Percentiles rank a stretch among this genome's conserved stretches.
Evolutionary conservation across 164 flowering plant genomes (phyloP).

Genomic region (Hamamelis virginiana): DNA sequence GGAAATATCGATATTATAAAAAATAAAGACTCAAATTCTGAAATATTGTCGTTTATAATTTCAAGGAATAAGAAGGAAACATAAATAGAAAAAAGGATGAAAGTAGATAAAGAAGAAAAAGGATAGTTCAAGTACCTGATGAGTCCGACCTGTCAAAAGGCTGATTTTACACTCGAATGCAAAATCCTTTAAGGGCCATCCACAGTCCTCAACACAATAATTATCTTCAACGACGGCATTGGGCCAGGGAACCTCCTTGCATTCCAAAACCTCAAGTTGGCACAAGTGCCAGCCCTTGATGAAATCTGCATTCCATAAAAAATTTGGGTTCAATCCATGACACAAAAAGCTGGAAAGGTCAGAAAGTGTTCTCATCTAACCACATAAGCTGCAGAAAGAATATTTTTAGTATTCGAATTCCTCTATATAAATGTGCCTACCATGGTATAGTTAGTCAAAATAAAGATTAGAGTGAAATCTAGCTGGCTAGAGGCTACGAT

Average conservation of each 20-base stretch:
- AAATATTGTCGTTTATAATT: not conserved
- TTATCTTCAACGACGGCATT: constrained; percentile 39
- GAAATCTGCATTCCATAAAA: constrained; percentile 42
- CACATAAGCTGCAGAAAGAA: not conserved
- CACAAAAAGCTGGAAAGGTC: constrained; percentile 3
- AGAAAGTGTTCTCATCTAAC: not conserved
- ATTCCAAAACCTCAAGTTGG: constrained; percentile 86
- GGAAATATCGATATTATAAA: not conserved
- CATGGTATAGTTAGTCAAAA: not conserved
- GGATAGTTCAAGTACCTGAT: constrained; percentile 62
- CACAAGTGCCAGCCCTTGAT: constrained; percentile 74
- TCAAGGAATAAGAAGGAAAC: not conserved
- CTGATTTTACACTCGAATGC: constrained; percentile 91
- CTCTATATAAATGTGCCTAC: not conserved
- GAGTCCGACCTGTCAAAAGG: constrained; percentile 90
- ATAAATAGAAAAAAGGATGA: not conserved
- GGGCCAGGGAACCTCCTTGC: constrained; percentile 89
- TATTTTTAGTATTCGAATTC: not conserved
- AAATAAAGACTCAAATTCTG: not conserved
- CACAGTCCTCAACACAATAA: constrained; percentile 61
- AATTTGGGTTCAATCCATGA: not conserved
- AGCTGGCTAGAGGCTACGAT: not conserved
- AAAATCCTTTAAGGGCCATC: constrained; percentile 69
- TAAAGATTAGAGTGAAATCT: not conserved
- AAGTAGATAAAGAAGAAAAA: not conserved